phyloP scores from a whole-genome alignment of 139 green algal species.

The Nannochloris sp. region DNA sequence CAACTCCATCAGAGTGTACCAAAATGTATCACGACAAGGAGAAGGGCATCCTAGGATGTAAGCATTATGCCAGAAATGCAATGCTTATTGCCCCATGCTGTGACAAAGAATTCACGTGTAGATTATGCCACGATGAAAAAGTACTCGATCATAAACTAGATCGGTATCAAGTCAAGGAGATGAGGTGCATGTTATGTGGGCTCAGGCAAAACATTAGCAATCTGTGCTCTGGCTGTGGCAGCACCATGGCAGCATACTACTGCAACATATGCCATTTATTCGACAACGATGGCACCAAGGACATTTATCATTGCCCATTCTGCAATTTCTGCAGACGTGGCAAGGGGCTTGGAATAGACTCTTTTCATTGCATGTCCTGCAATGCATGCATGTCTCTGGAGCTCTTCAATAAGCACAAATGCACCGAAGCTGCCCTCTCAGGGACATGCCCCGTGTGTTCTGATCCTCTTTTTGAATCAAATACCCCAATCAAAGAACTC shows the following conservation, averaged over 20 bases:
- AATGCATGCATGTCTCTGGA: conserved; percentile 92
- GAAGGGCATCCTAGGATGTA: conserved; percentile 43
- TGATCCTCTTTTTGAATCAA: conserved; percentile 88
- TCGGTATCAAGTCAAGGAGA: conserved; percentile 45
- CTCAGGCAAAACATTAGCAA: conserved; percentile 58
- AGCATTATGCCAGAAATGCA: conserved; percentile 48
- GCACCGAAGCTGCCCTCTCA: conserved; percentile 71
- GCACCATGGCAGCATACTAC: conserved; percentile 82
- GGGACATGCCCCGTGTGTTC: conserved; percentile 90
- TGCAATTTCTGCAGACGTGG: conserved; percentile 89
- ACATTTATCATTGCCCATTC: conserved; percentile 99
- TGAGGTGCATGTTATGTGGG: conserved; percentile 86
- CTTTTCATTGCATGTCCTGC: conserved; percentile 98
- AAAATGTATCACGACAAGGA: conserved; percentile 35
- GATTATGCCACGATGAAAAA: conserved; percentile 88
- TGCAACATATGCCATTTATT: conserved; percentile 95
- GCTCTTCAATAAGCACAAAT: conserved; percentile 81
- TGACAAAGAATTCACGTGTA: conserved; percentile 63
- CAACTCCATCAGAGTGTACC: neutral
- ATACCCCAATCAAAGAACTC: conserved; percentile 77
- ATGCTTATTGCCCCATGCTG: conserved; percentile 89
- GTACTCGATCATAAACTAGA: conserved; percentile 74
- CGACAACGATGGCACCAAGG: conserved; percentile 61
- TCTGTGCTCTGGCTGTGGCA: conserved; percentile 44
- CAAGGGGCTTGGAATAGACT: conserved; percentile 78